Conservation (phyloP, 2,329 filamentous ascomycete genomes). For the Aspergillus pseudoterreus region DNA sequence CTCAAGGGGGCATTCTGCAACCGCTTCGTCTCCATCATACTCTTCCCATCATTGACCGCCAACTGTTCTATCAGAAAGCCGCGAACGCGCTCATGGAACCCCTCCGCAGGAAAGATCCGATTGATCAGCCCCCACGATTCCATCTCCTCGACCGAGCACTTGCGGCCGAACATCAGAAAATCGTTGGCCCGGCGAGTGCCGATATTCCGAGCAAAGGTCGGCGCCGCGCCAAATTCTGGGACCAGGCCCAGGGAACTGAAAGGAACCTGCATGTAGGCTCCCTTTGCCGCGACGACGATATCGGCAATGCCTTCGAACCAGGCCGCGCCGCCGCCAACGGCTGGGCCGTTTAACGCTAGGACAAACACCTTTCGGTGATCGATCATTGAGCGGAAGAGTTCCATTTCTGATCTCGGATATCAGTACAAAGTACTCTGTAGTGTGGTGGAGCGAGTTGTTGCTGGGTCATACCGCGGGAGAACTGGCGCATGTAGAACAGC, state of each 20-base stretch:
- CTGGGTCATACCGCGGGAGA: slow-evolving; percentile 2
- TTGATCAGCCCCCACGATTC: slow-evolving; percentile 46
- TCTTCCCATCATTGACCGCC: slow-evolving; percentile 47
- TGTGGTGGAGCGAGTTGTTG: not conserved
- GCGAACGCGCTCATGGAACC: slow-evolving; percentile 41
- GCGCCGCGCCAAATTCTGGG: slow-evolving; percentile 47
- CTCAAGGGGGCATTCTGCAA: slow-evolving; percentile 47
- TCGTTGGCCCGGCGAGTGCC: slow-evolving; percentile 51
- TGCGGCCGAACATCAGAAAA: slow-evolving; percentile 51
- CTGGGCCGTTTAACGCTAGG: slow-evolving; percentile 50
- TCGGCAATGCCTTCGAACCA: slow-evolving; percentile 51
- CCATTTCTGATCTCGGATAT: slow-evolving; percentile 4
- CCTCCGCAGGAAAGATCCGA: slow-evolving; percentile 39
- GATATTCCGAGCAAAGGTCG: slow-evolving; percentile 46
- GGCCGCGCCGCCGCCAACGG: slow-evolving; percentile 48
- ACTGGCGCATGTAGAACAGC: slow-evolving; percentile 7
- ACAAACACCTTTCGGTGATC: slow-evolving; percentile 51
- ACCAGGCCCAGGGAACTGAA: slow-evolving; percentile 49
- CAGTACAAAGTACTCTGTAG: too few species aligned
- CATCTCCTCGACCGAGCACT: slow-evolving; percentile 42
- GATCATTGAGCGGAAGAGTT: slow-evolving; percentile 44
- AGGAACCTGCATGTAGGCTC: slow-evolving; percentile 47
- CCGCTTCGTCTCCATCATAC: slow-evolving; percentile 52
- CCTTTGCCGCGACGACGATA: slow-evolving; percentile 45
- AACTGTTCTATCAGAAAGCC: slow-evolving; percentile 44